Base-by-base conservation (phyloP, 139 green algal species). In the Tetradesmus obliquus region DNA sequence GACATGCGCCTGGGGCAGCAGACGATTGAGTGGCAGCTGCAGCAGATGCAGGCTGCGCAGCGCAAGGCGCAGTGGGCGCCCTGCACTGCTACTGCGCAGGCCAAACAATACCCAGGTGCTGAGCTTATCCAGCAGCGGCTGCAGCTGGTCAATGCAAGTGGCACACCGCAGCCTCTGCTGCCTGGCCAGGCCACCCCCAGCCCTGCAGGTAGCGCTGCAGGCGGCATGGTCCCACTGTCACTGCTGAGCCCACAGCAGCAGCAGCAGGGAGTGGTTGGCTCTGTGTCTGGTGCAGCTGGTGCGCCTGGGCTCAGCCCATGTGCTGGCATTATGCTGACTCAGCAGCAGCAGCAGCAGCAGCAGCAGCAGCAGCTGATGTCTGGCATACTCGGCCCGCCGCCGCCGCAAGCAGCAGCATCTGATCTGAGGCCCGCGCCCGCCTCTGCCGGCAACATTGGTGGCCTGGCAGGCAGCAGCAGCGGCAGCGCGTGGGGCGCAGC, bases 121-220 rank as follows among this genome's bases (percentile, higher is more conserved):
- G 86, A 84, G 71, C 5, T 55, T 4, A 58, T 84, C 22, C 86
- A 90, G 86, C 71, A 83, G 71, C 69, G 86, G 9, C 20, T 84
- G 86, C 86, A 84, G 45, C 80, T 85, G 13, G 17, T 51, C n/a
- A 51, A 22, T 5, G 13, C 74, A 15, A 10, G 74, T 17, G 9
- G n/a, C 5, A 51, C n/a, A 54, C 13, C 3, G 74, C 74, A 76
- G 74, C 74, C 53, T 3, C n/a, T 82, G 74, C 74, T 82, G 74
- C 74, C 74, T 54, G 74, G 66, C 15, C 66, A 76, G 5, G 66
- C 66, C 66, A 24, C 17, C 2, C 66, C 66, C 17, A 76, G 66
- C 17, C 66, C 66, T 24, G 66, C 5, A 24, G 66, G 66, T 19
- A 24, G 66, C n/a, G 66, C 66, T 10, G 32, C 32, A 45, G 32